Percentiles rank a stretch among this genome's conserved stretches.
These are phyloP conservation scores for Penicillium griseofulvum DNA, from an alignment of 2,329 filamentous ascomycete species.

Conservation along the genomic window DNA sequence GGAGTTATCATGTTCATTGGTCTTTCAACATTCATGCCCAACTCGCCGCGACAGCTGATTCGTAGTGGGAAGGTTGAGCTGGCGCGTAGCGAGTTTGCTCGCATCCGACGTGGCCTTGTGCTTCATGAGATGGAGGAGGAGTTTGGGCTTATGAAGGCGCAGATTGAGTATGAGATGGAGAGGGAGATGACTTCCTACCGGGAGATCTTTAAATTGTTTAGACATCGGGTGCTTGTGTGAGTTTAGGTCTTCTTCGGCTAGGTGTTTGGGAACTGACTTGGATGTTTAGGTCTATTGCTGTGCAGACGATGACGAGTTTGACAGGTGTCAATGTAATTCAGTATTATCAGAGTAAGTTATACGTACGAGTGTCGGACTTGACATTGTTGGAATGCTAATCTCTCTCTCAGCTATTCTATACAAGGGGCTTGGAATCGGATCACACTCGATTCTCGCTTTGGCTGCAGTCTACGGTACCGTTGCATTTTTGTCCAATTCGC, in stretches of 20 bases:
- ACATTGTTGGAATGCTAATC: not conserved
- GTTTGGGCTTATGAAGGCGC: slow-evolving; percentile 54
- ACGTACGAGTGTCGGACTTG: too few relatives aligned
- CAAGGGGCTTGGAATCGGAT: slow-evolving; percentile 53
- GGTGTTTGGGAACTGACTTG: slow-evolving; percentile 10
- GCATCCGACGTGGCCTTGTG: slow-evolving; percentile 49
- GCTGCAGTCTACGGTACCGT: slow-evolving; percentile 56
- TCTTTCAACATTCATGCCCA: slow-evolving; percentile 55
- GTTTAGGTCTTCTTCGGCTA: slow-evolving; percentile 11
- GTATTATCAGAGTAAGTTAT: slow-evolving; percentile 23
- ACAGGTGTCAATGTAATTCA: slow-evolving; percentile 60
- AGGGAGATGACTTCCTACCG: slow-evolving; percentile 53
- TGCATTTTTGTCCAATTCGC: slow-evolving; percentile 51
- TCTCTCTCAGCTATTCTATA: slow-evolving; percentile 49
- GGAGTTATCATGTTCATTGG: slow-evolving; percentile 56
- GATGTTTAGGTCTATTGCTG: slow-evolving; percentile 47
- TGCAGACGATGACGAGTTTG: slow-evolving; percentile 58
- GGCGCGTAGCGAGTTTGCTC: slow-evolving; percentile 49
- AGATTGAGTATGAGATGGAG: slow-evolving; percentile 58
- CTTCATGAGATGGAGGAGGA: slow-evolving; percentile 49
- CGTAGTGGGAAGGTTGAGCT: slow-evolving; percentile 50
- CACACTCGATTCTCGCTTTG: slow-evolving; percentile 52
- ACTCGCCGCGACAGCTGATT: slow-evolving; percentile 55
- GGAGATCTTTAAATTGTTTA: slow-evolving; percentile 54
- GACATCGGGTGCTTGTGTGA: slow-evolving; percentile 52